Evolutionary conservation across 2,329 filamentous ascomycete species (phyloP).

Genomic region (Zalaria obscura): DNA sequence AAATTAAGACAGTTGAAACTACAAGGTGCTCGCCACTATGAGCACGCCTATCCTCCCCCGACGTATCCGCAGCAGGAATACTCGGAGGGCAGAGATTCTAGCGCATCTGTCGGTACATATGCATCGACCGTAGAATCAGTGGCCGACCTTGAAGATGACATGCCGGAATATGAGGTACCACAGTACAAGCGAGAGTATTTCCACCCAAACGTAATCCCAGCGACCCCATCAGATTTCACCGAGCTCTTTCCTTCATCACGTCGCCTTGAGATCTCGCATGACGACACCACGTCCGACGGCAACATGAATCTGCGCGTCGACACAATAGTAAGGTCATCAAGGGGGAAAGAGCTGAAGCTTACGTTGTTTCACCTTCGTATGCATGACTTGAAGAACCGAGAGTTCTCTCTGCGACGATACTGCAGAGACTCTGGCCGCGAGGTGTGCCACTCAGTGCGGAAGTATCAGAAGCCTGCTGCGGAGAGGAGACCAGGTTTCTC

Average conservation of each 20-base stretch:
- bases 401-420: conserved; percentile 85
- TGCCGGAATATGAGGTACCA: conserved; percentile 42
- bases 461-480: conserved; percentile 43
- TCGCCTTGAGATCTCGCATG: conserved; percentile 70
- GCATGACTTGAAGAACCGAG: conserved; percentile 73
- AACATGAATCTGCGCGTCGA: conserved; percentile 95
- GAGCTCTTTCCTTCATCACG: conserved; percentile 75
- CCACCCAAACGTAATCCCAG: conserved; percentile 54
- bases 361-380: conserved; percentile 89
- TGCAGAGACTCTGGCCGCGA: conserved; percentile 86
- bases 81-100: conserved; percentile 22
- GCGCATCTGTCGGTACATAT: conserved; percentile 64
- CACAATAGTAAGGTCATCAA: conserved; percentile 44
- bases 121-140: conserved; percentile 56
- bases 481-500: conserved; percentile 38
- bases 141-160: conserved; percentile 36
- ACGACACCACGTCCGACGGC: conserved; percentile 78
- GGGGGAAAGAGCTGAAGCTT: conserved; percentile 44
- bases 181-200: conserved; percentile 47
- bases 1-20: conserved; percentile 1
- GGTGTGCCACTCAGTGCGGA: conserved; percentile 71
- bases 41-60: neutral
- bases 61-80: too few relatives aligned
- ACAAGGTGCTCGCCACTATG: conserved; percentile 3
- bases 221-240: conserved; percentile 69